Conservation (phyloP, 768 basidiomycete genomes). For the Phylloporus arenicola region DNA sequence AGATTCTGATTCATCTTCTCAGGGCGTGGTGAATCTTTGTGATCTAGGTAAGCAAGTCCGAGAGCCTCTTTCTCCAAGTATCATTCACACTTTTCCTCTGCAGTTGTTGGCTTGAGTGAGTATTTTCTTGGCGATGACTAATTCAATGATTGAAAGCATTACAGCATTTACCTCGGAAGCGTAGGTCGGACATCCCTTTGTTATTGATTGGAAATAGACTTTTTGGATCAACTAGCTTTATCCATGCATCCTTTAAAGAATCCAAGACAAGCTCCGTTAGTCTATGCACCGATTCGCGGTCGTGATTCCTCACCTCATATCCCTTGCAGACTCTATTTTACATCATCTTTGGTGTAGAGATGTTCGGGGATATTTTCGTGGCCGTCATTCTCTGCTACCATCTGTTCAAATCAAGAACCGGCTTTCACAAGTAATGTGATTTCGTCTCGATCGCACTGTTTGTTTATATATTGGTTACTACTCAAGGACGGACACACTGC, state of each 20-base stretch:
- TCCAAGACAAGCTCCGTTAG: conserved; percentile 37
- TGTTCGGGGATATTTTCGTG: conserved; percentile 46
- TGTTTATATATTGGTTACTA: neutral
- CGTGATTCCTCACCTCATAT: neutral
- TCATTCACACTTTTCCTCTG: neutral
- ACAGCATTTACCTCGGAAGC: conserved; percentile 47
- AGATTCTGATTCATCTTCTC: conserved; percentile 8
- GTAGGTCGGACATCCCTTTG: conserved; percentile 28
- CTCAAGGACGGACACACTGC: conserved; percentile 44
- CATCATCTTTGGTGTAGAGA: conserved; percentile 44
- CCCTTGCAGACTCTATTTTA: conserved; percentile 42
- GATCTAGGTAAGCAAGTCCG: conserved; percentile 40
- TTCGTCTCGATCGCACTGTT: neutral
- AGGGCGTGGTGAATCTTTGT: conserved; percentile 34
- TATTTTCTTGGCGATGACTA: neutral
- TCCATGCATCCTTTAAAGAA: conserved; percentile 32
- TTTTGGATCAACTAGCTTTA: conserved; percentile 30
- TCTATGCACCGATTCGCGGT: neutral
- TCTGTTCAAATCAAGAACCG: conserved; percentile 44
- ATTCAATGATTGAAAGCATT: neutral
- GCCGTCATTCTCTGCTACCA: conserved; percentile 45
- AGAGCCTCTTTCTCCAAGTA: neutral
- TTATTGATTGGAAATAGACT: neutral
- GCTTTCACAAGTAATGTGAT: conserved; percentile 39
- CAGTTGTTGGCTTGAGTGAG: conserved; percentile 13